These are phyloP conservation scores for Tranzscheliella williamsii DNA, from an alignment of 1,284 basidiomycete genomes.

Conservation along the genomic window DNA sequence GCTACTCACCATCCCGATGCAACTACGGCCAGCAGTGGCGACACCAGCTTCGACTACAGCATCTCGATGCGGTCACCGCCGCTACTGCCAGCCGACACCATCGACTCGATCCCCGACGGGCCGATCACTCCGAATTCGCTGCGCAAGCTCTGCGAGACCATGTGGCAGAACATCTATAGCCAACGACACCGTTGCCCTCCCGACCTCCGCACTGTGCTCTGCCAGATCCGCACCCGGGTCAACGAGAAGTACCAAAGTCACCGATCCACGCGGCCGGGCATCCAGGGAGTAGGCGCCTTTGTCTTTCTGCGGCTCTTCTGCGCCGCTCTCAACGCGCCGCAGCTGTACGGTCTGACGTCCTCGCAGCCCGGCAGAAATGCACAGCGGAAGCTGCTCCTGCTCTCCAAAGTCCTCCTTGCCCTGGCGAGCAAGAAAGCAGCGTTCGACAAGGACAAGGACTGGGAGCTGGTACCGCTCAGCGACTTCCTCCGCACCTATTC, in stretches of 20 bases:
- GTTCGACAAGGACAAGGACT: conserved; percentile 51
- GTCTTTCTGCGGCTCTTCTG: conserved; percentile 53
- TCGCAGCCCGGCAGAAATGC: conserved; percentile 20
- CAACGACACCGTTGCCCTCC: conserved; percentile 47
- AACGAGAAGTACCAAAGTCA: conserved; percentile 31
- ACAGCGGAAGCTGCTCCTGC: conserved; percentile 30
- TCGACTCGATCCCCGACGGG: conserved; percentile 24
- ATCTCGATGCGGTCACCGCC: conserved; percentile 18
- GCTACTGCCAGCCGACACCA: conserved; percentile 7
- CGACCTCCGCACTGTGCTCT: conserved; percentile 41
- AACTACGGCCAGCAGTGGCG: conserved; percentile 2
- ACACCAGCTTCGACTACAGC: conserved; percentile 16
- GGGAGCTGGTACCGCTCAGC: conserved; percentile 37
- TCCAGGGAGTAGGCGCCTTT: conserved; percentile 52
- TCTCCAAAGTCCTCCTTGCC: conserved; percentile 48
- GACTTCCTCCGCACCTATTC: conserved; percentile 41
- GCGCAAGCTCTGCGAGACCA: conserved; percentile 27
- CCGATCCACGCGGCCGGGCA: conserved; percentile 39
- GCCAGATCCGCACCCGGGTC: conserved; percentile 43
- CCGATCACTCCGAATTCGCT: conserved; percentile 23
- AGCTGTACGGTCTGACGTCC: conserved; percentile 47
- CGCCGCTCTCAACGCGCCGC: conserved; percentile 49
- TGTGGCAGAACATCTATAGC: conserved; percentile 52
- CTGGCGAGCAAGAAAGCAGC: conserved; percentile 43
- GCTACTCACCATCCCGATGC: conserved; percentile 14